phyloP scores from a whole-genome alignment of 2,329 filamentous ascomycete species.

The Chaetomium sp. region DNA sequence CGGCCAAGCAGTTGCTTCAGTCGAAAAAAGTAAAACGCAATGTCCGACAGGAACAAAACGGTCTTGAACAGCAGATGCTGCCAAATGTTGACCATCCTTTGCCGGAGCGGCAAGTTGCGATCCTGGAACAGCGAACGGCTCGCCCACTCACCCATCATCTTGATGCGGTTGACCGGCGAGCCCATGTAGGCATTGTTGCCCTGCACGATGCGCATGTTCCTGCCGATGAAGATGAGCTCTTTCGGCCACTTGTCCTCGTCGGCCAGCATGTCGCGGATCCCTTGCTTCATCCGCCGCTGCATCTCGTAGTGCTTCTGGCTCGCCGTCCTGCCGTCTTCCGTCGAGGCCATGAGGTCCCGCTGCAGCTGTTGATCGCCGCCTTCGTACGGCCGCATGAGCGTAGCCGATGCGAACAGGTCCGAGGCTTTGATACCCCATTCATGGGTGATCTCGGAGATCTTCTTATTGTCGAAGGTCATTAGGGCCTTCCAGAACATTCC shows the following conservation, averaged over 20 bases:
- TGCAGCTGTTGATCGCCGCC: slow-evolving; percentile 68
- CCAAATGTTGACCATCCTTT: slow-evolving; percentile 64
- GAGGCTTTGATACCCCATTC: slow-evolving; percentile 84
- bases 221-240: slow-evolving; percentile 85
- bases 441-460: slow-evolving; percentile 63
- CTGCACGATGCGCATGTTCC: slow-evolving; percentile 89
- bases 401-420: slow-evolving; percentile 87
- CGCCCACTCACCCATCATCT: slow-evolving; percentile 90
- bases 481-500: slow-evolving; percentile 88
- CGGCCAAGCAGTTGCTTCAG: slow-evolving; percentile 68
- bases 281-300: slow-evolving; percentile 76
- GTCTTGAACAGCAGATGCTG: slow-evolving; percentile 75
- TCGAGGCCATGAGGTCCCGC: slow-evolving; percentile 59
- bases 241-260: slow-evolving; percentile 86
- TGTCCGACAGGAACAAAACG: slow-evolving; percentile 68
- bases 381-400: slow-evolving; percentile 82
- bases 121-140: slow-evolving; percentile 75
- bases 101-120: slow-evolving; percentile 52
- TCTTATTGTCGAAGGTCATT: slow-evolving; percentile 85
- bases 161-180: slow-evolving; percentile 84
- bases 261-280: slow-evolving; percentile 60
- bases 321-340: slow-evolving; percentile 49
- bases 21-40: slow-evolving; percentile 77
- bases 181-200: slow-evolving; percentile 89
- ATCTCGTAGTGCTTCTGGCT: slow-evolving; percentile 81